phyloP scores from a whole-genome alignment of 2,329 filamentous ascomycete species.

The Phialocephala subalpina region DNA sequence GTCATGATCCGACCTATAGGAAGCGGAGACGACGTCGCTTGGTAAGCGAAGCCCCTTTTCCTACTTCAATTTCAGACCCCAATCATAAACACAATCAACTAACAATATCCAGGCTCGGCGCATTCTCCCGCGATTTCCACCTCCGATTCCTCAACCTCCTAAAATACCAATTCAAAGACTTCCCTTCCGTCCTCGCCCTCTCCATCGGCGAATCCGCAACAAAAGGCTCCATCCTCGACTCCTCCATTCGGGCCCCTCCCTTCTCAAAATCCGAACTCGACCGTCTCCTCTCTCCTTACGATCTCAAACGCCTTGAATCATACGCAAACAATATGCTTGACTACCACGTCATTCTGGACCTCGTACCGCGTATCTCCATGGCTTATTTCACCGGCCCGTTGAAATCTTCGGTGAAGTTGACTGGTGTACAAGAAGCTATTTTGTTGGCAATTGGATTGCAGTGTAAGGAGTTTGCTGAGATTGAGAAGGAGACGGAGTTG shows the following conservation, averaged over 20 bases:
- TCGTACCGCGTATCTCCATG: conserved; percentile 82
- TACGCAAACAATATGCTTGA: conserved; percentile 98
- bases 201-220: conserved; percentile 89
- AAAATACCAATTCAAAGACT: conserved; percentile 90
- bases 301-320: conserved; percentile 92
- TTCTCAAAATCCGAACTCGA: conserved; percentile 83
- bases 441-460: conserved; percentile 92
- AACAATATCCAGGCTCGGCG: conserved; percentile 67
- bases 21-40: conserved; percentile 72
- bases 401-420: conserved; percentile 71
- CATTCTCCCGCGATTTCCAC: conserved; percentile 93
- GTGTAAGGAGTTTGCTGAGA: conserved; percentile 81
- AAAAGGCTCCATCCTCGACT: conserved; percentile 72
- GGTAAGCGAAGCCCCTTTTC: conserved; percentile 46
- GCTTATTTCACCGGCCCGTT: conserved; percentile 88
- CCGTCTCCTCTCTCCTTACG: conserved; percentile 82
- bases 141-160: conserved; percentile 89
- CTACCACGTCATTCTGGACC: conserved; percentile 95
- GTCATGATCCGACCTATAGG: conserved; percentile 92
- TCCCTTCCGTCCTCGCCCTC: conserved; percentile 79
- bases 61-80: background rate
- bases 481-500: conserved; percentile 75
- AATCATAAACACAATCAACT: background rate
- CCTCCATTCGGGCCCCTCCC: conserved; percentile 57
- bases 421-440: conserved; percentile 85